phyloP scores from a whole-genome alignment of 306 rosid species.

The Acacia melanoxylon region DNA sequence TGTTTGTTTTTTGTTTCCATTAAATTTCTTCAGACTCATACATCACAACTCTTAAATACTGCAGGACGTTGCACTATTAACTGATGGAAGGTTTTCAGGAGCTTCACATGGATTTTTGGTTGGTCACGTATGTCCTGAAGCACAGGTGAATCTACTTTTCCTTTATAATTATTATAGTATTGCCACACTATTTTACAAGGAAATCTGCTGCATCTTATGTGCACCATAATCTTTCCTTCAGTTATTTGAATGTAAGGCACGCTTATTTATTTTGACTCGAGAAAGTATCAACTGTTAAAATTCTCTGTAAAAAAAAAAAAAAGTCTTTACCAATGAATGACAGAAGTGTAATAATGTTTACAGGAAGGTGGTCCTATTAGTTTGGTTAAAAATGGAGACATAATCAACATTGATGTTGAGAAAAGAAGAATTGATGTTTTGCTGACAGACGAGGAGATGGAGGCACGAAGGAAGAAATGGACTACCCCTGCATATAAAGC shows the following conservation, averaged over 20 bases:
- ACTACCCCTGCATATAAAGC: slow-evolving; percentile 71
- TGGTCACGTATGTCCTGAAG: slow-evolving; percentile 95
- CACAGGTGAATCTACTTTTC: slow-evolving; percentile 57
- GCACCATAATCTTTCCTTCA: not conserved
- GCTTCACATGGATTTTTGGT: slow-evolving; percentile 97
- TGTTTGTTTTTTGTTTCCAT: not conserved
- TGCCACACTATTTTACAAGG: not conserved
- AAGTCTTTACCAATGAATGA: not conserved
- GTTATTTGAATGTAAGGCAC: not conserved
- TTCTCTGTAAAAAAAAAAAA: not conserved
- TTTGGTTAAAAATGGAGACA: slow-evolving; percentile 71
- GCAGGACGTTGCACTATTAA: slow-evolving; percentile 94
- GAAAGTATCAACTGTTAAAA: slow-evolving; percentile 6
- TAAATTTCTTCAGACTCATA: not conserved
- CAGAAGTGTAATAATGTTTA: slow-evolving; percentile 30
- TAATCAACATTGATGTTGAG: slow-evolving; percentile 65
- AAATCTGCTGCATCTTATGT: slow-evolving; percentile 18
- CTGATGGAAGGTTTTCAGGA: slow-evolving; percentile 96
- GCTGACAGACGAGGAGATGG: slow-evolving; percentile 69
- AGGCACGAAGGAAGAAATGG: slow-evolving; percentile 65
- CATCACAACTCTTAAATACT: not conserved
- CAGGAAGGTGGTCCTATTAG: slow-evolving; percentile 98
- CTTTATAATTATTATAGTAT: slow-evolving; percentile 2
- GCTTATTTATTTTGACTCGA: not conserved
- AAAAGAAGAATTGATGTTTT: slow-evolving; percentile 72